phyloP scores from a whole-genome alignment of 1,139 yeast genomes.

The Yamadazyma aaseri region DNA sequence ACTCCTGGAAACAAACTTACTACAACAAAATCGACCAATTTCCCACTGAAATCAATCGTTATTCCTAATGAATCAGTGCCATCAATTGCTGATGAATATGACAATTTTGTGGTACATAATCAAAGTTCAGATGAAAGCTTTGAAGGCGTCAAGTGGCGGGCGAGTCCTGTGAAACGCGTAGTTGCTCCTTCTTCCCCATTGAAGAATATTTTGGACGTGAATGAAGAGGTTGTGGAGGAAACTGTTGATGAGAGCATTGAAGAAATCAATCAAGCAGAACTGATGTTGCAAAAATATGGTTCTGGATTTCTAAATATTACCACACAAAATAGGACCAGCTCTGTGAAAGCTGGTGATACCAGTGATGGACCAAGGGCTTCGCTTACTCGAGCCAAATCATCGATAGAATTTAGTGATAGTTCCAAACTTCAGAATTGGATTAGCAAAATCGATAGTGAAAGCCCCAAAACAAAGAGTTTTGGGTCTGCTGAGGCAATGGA shows the following conservation, averaged over 20 bases:
- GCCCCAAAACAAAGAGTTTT: not conserved
- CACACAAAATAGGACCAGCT: slow-evolving; percentile 22
- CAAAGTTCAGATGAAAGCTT: slow-evolving; percentile 49
- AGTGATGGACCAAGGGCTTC: slow-evolving; percentile 24
- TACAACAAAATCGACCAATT: not conserved
- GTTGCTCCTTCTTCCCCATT: slow-evolving; percentile 35
- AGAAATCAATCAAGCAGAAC: slow-evolving; percentile 32
- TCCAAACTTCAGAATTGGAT: slow-evolving; percentile 7
- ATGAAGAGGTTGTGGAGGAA: slow-evolving; percentile 1
- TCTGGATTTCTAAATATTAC: slow-evolving; percentile 26
- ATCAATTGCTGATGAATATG: slow-evolving; percentile 4
- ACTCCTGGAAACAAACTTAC: slow-evolving; percentile 34
- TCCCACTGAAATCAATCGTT: not conserved
- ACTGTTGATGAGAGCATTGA: slow-evolving; percentile 15
- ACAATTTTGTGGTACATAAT: slow-evolving; percentile 8
- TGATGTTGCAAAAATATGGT: slow-evolving; percentile 41
- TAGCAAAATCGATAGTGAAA: slow-evolving; percentile 3
- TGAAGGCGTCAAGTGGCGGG: slow-evolving; percentile 43
- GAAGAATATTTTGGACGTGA: slow-evolving; percentile 17
- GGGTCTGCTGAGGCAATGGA: not conserved
- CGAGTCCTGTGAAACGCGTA: slow-evolving; percentile 25
- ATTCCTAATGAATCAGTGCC: not conserved
- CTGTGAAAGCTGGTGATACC: too few relatives aligned
- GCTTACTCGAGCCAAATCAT: slow-evolving; percentile 30
- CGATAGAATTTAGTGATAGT: slow-evolving; percentile 15